Evolutionary conservation across 2,329 filamentous ascomycete genomes (phyloP).

Genomic region (Corniculantispora saksenae): DNA sequence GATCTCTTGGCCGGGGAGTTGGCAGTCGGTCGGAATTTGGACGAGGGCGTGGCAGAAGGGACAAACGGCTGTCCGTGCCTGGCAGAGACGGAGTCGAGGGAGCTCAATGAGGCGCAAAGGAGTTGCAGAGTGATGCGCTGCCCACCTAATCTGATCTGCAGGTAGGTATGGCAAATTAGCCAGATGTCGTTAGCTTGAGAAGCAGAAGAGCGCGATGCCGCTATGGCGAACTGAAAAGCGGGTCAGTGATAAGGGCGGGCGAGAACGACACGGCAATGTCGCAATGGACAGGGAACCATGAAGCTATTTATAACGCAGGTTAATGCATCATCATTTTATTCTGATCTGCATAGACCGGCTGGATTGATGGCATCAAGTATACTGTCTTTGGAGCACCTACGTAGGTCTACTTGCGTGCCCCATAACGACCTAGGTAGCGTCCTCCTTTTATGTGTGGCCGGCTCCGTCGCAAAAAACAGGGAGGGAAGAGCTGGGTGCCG

Average conservation of each 20-base stretch:
- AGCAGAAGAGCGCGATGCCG: slow-evolving; percentile 8
- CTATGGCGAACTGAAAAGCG: slow-evolving; percentile 14
- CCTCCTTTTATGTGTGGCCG: neutral
- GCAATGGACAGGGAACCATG: neutral
- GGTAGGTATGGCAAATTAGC: slow-evolving; percentile 16
- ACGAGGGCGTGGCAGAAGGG: neutral
- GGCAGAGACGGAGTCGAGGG: neutral
- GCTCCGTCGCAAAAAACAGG: slow-evolving; percentile 1
- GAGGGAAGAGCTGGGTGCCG: neutral
- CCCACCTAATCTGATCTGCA: slow-evolving; percentile 13
- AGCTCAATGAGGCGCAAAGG: slow-evolving; percentile 11
- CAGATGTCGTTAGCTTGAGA: slow-evolving; percentile 14
- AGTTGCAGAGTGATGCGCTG: slow-evolving; percentile 13
- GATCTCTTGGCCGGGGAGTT: neutral
- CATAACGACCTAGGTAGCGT: no score
- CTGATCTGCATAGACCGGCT: no score
- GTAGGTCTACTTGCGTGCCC: no score
- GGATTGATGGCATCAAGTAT: no score
- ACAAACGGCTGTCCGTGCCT: neutral
- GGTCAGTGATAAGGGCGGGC: neutral
- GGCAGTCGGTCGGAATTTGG: neutral
- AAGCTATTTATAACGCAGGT: neutral
- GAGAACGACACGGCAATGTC: neutral
- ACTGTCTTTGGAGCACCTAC: no score
- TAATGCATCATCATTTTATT: neutral